These are phyloP conservation scores for Leccinum subgranulosum DNA, from an alignment of 768 basidiomycete species.

Conservation along the genomic window DNA sequence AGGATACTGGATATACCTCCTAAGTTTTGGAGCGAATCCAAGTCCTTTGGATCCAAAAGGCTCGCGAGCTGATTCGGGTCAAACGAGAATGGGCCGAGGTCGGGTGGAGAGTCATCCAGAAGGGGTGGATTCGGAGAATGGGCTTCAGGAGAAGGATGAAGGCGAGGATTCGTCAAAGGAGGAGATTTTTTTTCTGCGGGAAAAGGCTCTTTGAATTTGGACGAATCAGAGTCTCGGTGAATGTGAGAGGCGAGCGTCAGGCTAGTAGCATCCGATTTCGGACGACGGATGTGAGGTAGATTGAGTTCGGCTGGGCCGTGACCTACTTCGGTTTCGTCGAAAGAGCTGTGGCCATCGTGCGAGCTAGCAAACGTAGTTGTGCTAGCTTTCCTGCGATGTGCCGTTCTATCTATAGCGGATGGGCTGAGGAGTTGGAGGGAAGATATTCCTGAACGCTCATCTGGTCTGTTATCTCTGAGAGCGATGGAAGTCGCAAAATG, in stretches of 20 bases:
- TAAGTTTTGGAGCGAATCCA: conserved; percentile 59
- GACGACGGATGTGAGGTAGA: conserved; percentile 32
- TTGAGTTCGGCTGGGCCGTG: conserved; percentile 28
- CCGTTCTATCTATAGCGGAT: conserved; percentile 28
- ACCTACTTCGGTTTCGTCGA: conserved; percentile 52
- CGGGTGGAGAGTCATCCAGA: conserved; percentile 39
- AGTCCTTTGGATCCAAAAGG: conserved; percentile 85
- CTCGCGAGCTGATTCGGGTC: conserved; percentile 76
- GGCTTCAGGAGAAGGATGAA: conserved; percentile 21
- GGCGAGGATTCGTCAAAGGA: conserved; percentile 23
- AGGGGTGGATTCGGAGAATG: conserved; percentile 22
- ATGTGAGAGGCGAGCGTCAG: conserved; percentile 35
- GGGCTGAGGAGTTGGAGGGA: conserved; percentile 51
- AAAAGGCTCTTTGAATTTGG: conserved; percentile 15
- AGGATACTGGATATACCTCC: conserved; percentile 72
- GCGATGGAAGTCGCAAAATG: conserved; percentile 55
- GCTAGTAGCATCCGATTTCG: conserved; percentile 33
- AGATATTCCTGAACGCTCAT: conserved; percentile 48
- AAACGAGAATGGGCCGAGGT: conserved; percentile 71
- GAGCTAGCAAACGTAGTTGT: conserved; percentile 52
- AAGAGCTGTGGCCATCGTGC: conserved; percentile 32
- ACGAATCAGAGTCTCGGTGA: conserved; percentile 38
- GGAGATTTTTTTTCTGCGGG: conserved; percentile 2
- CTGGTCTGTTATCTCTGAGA: conserved; percentile 68
- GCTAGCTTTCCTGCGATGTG: conserved; percentile 56